Percentiles rank a stretch among this genome's conserved stretches.
Evolutionary conservation across 768 basidiomycete species (phyloP).

Genomic region (Amanita pallidorosea): DNA sequence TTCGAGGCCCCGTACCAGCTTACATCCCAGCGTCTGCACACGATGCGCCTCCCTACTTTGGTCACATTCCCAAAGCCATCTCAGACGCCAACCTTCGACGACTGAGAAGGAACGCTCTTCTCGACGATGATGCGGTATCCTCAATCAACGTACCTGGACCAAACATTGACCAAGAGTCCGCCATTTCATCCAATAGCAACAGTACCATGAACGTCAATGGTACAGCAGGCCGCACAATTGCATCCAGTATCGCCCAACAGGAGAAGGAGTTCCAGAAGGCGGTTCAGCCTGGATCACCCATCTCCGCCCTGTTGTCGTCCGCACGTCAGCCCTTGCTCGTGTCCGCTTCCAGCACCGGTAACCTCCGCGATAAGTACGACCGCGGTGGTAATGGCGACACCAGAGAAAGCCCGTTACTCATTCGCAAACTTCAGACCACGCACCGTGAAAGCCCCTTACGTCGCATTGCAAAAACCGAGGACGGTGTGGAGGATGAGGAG

Average conservation of each 20-base stretch:
- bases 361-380: background rate
- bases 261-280: slow-evolving; percentile 97
- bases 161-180: slow-evolving; percentile 5
- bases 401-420: slow-evolving; percentile 14
- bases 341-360: slow-evolving; percentile 23
- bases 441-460: slow-evolving; percentile 27
- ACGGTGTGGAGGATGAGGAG: slow-evolving; percentile 25
- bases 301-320: slow-evolving; percentile 82
- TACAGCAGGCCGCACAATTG: slow-evolving; percentile 27
- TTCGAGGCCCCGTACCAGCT: slow-evolving; percentile 66
- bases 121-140: slow-evolving; percentile 51
- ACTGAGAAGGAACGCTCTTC: slow-evolving; percentile 46
- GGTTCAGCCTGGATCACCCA: slow-evolving; percentile 90
- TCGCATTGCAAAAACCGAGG: slow-evolving; percentile 11
- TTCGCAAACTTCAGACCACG: slow-evolving; percentile 12
- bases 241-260: slow-evolving; percentile 65
- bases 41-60: slow-evolving; percentile 66
- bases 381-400: slow-evolving; percentile 5
- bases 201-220: background rate
- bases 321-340: slow-evolving; percentile 83
- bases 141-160: slow-evolving; percentile 31
- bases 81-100: slow-evolving; percentile 62
- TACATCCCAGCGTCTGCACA: slow-evolving; percentile 76
- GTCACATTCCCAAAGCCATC: slow-evolving; percentile 46
- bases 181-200: background rate